Conservation (phyloP, 768 basidiomycete genomes). For the Lanmaoa rubissima region DNA sequence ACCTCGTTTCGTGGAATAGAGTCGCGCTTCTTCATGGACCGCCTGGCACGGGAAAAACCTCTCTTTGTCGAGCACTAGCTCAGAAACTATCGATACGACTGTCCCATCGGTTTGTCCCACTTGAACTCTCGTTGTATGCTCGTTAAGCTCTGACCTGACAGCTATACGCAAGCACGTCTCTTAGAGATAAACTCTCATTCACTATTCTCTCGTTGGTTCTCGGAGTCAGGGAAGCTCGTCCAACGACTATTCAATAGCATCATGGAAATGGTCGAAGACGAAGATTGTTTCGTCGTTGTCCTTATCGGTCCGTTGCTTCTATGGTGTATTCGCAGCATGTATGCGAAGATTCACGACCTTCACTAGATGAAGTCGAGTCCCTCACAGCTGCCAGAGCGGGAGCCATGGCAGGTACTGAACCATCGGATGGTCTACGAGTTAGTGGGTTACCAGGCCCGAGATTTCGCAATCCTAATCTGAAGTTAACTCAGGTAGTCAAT, state of each 20-base stretch:
- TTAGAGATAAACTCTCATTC: constrained; percentile 99
- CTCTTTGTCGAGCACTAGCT: constrained; percentile 88
- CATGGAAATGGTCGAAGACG: constrained; percentile 89
- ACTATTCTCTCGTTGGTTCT: constrained; percentile 98
- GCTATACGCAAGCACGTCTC: constrained; percentile 83
- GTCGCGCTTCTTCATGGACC: constrained; percentile 94
- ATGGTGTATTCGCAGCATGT: neutral
- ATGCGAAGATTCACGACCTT: constrained; percentile 1
- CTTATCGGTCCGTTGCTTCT: constrained; percentile 66
- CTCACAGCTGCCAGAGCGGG: constrained; percentile 92
- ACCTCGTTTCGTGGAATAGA: constrained; percentile 94
- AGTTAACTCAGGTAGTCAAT: constrained; percentile 81
- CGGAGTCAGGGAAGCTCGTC: constrained; percentile 97
- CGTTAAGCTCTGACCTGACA: constrained; percentile 29
- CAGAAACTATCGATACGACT: constrained; percentile 94
- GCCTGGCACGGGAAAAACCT: constrained; percentile 97
- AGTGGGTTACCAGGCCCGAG: constrained; percentile 17
- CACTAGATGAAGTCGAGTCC: constrained; percentile 91
- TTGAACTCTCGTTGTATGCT: neutral
- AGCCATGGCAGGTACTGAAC: constrained; percentile 94
- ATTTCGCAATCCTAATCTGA: neutral
- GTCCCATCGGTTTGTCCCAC: constrained; percentile 62
- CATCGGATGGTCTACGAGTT: constrained; percentile 89
- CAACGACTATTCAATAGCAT: constrained; percentile 89
- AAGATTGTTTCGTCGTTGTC: constrained; percentile 87